Evolutionary conservation across 106 monocot genomes (phyloP).

Genomic region (Apostasia ramifera): DNA sequence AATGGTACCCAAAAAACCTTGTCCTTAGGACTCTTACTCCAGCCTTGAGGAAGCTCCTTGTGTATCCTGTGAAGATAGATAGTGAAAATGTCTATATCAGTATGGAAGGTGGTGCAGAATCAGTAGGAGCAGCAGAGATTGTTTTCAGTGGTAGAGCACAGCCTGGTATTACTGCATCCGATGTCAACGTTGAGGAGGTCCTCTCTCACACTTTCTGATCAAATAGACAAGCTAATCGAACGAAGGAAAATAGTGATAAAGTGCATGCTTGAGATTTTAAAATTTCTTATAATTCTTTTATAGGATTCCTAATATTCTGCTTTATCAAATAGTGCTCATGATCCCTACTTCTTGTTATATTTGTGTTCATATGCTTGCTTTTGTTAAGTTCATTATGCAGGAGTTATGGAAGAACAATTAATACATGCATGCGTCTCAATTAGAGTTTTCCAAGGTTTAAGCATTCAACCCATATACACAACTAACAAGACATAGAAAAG

Average conservation of each 20-base stretch:
- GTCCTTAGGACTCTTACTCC: constrained; percentile 84
- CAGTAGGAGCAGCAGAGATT: constrained; percentile 81
- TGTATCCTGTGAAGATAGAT: constrained; percentile 72
- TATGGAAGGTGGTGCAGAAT: constrained; percentile 19
- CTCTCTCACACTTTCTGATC: constrained; percentile 1
- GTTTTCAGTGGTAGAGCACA: constrained; percentile 90
- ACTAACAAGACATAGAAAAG: no score
- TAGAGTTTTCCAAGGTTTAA: no score
- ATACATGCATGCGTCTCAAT: no score
- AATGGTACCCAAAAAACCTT: constrained; percentile 95
- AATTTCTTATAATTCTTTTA: neutral
- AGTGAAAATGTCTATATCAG: constrained; percentile 76
- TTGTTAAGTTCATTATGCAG: no score
- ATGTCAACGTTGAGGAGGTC: constrained; percentile 97
- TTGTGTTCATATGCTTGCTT: no score
- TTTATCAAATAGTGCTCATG: no score
- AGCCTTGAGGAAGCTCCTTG: constrained; percentile 57
- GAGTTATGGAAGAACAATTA: no score
- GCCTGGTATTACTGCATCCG: constrained; percentile 75
- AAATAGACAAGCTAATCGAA: neutral
- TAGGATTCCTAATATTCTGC: no score
- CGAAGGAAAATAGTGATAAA: neutral
- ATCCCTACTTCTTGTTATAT: no score
- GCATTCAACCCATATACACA: no score
- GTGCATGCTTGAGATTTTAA: neutral